These are phyloP conservation scores for Rhododendron williamsianum DNA, from an alignment of 148 eudicot species.

Conservation along the genomic window DNA sequence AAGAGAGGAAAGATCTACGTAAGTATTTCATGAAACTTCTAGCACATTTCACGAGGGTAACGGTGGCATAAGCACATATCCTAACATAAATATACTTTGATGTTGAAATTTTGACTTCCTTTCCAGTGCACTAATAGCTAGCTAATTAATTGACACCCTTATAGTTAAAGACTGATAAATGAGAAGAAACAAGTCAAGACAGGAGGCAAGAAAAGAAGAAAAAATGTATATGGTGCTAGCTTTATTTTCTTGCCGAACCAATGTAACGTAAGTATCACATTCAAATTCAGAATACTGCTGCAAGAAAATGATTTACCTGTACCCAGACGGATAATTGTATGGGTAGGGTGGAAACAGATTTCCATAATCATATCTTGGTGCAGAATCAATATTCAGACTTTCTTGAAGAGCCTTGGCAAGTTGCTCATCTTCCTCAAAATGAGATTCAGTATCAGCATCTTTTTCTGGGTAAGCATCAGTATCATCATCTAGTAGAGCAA, in stretches of 20 bases:
- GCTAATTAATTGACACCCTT: neutral
- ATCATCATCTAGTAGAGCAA: conserved; percentile 26
- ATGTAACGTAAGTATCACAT: neutral
- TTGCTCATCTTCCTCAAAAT: conserved; percentile 78
- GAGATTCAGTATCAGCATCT: conserved; percentile 49
- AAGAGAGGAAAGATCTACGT: neutral
- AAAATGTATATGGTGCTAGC: neutral
- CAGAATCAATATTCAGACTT: conserved; percentile 63
- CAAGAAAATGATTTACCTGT: conserved; percentile 40
- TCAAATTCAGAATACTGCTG: neutral
- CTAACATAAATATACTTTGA: neutral
- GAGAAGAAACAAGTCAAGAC: neutral
- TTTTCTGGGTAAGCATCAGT: conserved; percentile 48
- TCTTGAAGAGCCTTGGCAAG: conserved; percentile 91
- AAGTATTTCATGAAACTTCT: neutral
- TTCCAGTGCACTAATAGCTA: neutral
- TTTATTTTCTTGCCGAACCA: neutral
- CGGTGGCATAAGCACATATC: neutral
- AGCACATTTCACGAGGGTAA: neutral
- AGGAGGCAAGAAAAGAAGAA: neutral
- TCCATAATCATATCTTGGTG: conserved; percentile 56
- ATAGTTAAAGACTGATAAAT: neutral
- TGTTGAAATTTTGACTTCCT: neutral
- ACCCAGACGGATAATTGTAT: conserved; percentile 48
- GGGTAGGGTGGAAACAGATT: conserved; percentile 49